A percentile compares a stretch with the other conserved stretches of the same genome.
phyloP scores from a whole-genome alignment of 73 alveolate genomes.

The Symbiodinium pilosum region DNA sequence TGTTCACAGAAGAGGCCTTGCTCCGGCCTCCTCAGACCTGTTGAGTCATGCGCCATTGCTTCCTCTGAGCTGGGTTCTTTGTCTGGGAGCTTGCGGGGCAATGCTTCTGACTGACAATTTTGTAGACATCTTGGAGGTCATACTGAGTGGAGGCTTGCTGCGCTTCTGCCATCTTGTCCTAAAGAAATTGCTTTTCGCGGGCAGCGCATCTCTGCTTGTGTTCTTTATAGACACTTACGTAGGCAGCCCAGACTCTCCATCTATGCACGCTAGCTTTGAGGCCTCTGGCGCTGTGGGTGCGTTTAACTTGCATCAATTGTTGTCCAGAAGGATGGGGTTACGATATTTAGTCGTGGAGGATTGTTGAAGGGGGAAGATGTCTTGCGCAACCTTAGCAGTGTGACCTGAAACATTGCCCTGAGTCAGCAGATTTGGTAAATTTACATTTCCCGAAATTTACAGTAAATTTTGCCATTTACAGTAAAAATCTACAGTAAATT shows the following conservation, averaged over 20 bases:
- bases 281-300: background rate
- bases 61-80: background rate
- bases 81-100: background rate
- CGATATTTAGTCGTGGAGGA: no score
- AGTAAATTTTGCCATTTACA: no score
- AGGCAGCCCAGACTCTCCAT: background rate
- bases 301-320: background rate
- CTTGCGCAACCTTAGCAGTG: no score
- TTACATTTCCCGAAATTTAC: no score
- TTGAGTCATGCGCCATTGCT: background rate
- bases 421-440: no score
- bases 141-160: background rate
- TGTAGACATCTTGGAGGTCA: background rate
- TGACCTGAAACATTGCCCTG: no score
- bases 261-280: background rate
- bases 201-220: background rate
- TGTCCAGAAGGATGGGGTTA: no score
- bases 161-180: background rate
- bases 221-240: background rate
- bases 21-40: background rate
- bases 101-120: background rate
- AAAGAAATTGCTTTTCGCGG: no score
- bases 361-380: no score
- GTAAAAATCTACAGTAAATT: no score
- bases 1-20: no score